Conservation (phyloP, 768 basidiomycete species). For the Agrocybe praecox region DNA sequence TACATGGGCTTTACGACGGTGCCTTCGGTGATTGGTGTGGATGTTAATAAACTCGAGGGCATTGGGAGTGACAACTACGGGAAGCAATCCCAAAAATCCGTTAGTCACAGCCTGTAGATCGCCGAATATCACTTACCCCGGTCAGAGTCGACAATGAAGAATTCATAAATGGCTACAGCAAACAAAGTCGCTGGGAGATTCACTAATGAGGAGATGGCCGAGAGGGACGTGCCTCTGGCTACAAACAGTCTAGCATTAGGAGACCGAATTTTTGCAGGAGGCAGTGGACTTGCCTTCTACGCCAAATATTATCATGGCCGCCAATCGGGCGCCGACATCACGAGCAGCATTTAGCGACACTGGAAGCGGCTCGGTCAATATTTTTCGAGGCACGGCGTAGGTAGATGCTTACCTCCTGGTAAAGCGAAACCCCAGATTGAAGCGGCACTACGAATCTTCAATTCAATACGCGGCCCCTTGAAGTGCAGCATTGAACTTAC, state of each 20-base stretch:
- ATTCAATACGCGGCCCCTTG: not conserved
- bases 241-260: not conserved
- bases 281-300: constrained; percentile 31
- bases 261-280: not conserved
- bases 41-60: constrained; percentile 22
- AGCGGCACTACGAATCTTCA: constrained; percentile 45
- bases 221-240: constrained; percentile 58
- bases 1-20: constrained; percentile 10
- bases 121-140: constrained; percentile 43
- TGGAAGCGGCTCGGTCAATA: constrained; percentile 19
- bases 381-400: not conserved
- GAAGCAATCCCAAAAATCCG: not conserved
- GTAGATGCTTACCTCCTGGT: constrained; percentile 41
- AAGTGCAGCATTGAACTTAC: constrained; percentile 40
- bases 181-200: constrained; percentile 68
- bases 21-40: constrained; percentile 22
- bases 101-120: not conserved
- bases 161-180: constrained; percentile 55
- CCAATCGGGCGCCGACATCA: constrained; percentile 67
- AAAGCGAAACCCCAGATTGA: constrained; percentile 65
- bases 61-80: constrained; percentile 22
- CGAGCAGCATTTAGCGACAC: constrained; percentile 70
- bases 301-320: constrained; percentile 66
- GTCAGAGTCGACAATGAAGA: constrained; percentile 59
- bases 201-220: constrained; percentile 64